These are phyloP conservation scores for Cordyceps tenuipes DNA, from an alignment of 2,329 filamentous ascomycete genomes.

Conservation along the genomic window DNA sequence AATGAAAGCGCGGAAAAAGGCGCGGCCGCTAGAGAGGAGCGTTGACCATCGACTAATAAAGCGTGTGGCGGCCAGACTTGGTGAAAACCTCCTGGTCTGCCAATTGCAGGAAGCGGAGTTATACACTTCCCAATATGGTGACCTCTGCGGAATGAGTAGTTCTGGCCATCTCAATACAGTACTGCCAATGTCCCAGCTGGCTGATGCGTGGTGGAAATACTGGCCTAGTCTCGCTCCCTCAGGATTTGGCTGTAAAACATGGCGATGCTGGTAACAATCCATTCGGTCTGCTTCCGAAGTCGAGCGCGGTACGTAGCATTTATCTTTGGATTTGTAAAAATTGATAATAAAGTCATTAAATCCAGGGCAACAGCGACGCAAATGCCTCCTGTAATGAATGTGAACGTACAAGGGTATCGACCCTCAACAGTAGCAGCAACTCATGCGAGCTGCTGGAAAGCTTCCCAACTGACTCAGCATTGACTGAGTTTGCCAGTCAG, in stretches of 20 bases:
- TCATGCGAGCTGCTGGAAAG: not conserved
- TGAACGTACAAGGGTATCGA: constrained; percentile 3
- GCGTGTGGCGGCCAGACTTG: not conserved
- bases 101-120: not conserved
- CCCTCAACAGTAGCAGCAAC: not conserved
- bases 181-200: not conserved
- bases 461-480: not conserved
- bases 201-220: not conserved
- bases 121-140: not conserved
- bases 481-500: not conserved
- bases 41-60: constrained; percentile 1
- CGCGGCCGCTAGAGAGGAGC: not conserved
- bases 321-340: not conserved
- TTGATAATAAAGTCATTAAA: not conserved
- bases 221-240: not conserved
- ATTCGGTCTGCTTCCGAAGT: not conserved
- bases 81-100: not conserved
- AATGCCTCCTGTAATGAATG: not conserved
- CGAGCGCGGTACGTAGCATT: not conserved
- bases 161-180: not conserved
- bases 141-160: not conserved
- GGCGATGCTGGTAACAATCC: not conserved
- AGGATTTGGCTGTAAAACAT: not conserved
- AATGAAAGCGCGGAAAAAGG: not conserved
- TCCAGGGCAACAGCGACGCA: not conserved